phyloP scores from a whole-genome alignment of 179 eudicot species.

The Carnegiea gigantea region DNA sequence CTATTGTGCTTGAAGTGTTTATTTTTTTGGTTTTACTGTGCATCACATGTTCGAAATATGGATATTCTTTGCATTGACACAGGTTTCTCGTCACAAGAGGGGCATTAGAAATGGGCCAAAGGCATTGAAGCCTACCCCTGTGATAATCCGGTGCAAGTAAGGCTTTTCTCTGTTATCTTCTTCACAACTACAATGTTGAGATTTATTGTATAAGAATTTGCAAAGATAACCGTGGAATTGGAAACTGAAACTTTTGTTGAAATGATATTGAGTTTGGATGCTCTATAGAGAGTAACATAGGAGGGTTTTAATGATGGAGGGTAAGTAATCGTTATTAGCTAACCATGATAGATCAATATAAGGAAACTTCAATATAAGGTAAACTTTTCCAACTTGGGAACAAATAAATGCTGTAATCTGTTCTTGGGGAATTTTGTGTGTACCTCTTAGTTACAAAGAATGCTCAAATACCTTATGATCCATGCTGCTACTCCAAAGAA shows the following conservation, averaged over 20 bases:
- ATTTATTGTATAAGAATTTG: no score
- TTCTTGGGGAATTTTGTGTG: neutral
- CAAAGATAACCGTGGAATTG: neutral
- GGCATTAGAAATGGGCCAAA: conserved; percentile 92
- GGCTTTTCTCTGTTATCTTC: conserved; percentile 18
- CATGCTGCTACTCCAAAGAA: neutral
- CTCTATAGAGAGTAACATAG: neutral
- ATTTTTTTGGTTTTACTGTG: neutral
- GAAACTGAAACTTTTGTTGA: neutral
- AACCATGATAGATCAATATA: neutral
- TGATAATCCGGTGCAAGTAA: conserved; percentile 93
- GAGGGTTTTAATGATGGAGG: neutral
- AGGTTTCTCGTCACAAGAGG: conserved; percentile 68
- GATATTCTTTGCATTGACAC: conserved; percentile 19
- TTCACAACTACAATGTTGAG: neutral
- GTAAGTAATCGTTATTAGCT: neutral
- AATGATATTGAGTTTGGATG: neutral
- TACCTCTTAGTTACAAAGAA: neutral
- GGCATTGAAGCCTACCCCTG: conserved; percentile 84
- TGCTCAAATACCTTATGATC: neutral
- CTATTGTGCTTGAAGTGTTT: neutral
- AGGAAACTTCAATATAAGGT: neutral
- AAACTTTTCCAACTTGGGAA: neutral
- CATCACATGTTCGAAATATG: neutral
- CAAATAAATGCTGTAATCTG: neutral